Percentiles rank a stretch among this genome's conserved stretches.
These are phyloP conservation scores for Lantana camara DNA, from an alignment of 257 asterid genomes.

Conservation along the genomic window DNA sequence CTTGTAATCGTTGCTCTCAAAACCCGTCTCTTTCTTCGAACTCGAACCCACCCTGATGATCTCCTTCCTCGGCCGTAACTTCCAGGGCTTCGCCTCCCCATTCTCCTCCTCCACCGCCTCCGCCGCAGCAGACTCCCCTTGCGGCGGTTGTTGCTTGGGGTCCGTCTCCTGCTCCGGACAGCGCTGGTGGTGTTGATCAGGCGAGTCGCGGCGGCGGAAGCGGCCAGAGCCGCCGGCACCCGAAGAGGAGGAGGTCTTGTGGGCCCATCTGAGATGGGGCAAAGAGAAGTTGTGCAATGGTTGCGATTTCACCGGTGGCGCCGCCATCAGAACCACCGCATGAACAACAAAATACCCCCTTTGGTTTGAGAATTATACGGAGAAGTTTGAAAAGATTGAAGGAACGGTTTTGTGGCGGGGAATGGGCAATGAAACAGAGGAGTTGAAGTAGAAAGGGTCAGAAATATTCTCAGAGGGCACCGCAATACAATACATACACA, in stretches of 20 bases:
- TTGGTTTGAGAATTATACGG: background rate
- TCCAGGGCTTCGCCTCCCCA: conserved; percentile 60
- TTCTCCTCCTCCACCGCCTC: conserved; percentile 41
- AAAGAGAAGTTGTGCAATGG: conserved; percentile 82
- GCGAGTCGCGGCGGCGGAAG: conserved; percentile 63
- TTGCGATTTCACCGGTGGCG: conserved; percentile 74
- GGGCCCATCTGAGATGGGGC: conserved; percentile 75
- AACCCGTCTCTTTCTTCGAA: conserved; percentile 28
- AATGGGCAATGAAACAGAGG: conserved; percentile 40
- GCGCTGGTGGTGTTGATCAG: conserved; percentile 39
- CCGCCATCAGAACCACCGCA: conserved; percentile 53
- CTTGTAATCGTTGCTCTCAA: conserved; percentile 25
- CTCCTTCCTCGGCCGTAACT: conserved; percentile 65
- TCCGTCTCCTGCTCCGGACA: conserved; percentile 29
- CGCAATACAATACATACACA: conserved; percentile 6
- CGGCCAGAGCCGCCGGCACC: conserved; percentile 35
- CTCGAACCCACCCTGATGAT: conserved; percentile 33
- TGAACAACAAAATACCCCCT: background rate
- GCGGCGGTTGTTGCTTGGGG: conserved; percentile 23
- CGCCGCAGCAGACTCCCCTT: conserved; percentile 6
- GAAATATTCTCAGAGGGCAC: conserved; percentile 22
- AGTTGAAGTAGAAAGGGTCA: conserved; percentile 15
- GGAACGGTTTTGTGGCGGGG: conserved; percentile 4
- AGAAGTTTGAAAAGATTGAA: conserved; percentile 11
- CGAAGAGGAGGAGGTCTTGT: conserved; percentile 49